Base-by-base conservation (phyloP, 495 filamentous ascomycete genomes). In the Hypomontagnella submonticulosa region DNA sequence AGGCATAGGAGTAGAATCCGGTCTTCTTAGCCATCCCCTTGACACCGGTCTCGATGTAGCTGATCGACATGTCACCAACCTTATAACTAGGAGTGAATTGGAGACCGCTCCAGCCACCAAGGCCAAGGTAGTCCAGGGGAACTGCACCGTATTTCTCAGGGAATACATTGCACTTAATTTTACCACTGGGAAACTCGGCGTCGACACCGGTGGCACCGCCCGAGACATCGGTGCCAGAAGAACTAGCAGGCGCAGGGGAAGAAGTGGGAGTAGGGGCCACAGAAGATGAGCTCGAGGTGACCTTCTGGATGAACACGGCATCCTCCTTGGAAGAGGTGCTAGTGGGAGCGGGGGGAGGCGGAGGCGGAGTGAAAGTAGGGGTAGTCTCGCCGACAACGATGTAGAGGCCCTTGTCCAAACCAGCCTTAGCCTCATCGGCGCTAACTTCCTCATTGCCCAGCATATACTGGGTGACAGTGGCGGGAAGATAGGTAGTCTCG, bases 1-100 rank as follows among this genome's bases (percentile, higher is more conserved):
- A 99, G 50, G 90, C 91, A 71, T 98, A 99, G 4, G 93, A 97
- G 84, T 95, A 97, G 80, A 92, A 90, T 37, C 87, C 88, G 7
- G 80, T 73, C 19, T 64, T 74, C 76, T 92, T 93, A 47, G 74
- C 76, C 8, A 74, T 67, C 48, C 88, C 85, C n/a, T 77, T 79
- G 53, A 89, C 88, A 40, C 81, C 83, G 57, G 91, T 92, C 53
- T 85, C 73, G 68, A 86, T 87, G 66, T 85, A 83, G 76, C 74
- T 73, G 47, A 84, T 76, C 5, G 70, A 51, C 0, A 73, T 18
- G 34, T 70, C 64, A 19, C 72, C 80, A 36, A 74, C 46, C 27
- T 58, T 71, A 69, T 73, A 81, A 44, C 63, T 66, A 32, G 80
- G 78, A n/a, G 78, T 70, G 38, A 69, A 70, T 76, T 95, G 91